Percentiles rank a stretch among this genome's conserved stretches.
These are phyloP conservation scores for Clitopilus hobsonii DNA, from an alignment of 768 basidiomycete species.

Conservation along the genomic window DNA sequence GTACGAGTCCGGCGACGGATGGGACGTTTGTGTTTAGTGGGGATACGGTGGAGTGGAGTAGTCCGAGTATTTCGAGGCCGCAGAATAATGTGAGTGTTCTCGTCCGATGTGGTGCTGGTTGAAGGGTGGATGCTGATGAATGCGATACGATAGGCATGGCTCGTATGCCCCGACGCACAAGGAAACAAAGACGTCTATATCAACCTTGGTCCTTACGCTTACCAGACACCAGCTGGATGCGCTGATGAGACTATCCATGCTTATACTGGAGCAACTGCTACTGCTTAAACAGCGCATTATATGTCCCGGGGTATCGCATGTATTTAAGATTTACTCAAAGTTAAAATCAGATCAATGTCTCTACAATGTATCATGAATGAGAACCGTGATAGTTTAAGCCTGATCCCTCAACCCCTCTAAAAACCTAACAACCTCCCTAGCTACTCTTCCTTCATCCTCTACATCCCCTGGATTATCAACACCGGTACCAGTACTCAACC, in stretches of 20 bases:
- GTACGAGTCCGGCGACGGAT: constrained; percentile 38
- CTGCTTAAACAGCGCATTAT: constrained; percentile 14
- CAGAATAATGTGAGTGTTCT: constrained; percentile 43
- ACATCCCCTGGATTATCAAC: constrained; percentile 13
- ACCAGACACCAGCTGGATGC: constrained; percentile 55
- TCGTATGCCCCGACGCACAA: constrained; percentile 47
- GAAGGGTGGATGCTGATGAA: background rate
- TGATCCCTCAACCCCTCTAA: constrained; percentile 38
- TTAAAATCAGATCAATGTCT: background rate
- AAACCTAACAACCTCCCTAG: constrained; percentile 47
- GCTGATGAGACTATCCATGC: constrained; percentile 58
- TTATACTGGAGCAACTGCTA: constrained; percentile 50
- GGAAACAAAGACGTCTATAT: constrained; percentile 41
- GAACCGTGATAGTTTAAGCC: background rate
- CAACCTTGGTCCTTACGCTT: constrained; percentile 51
- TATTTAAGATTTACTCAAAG: too few relatives aligned
- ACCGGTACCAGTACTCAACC: constrained; percentile 15
- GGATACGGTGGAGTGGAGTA: constrained; percentile 57
- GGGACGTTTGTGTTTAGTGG: constrained; percentile 54
- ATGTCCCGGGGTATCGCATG: background rate
- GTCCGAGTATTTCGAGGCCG: constrained; percentile 41
- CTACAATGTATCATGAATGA: background rate
- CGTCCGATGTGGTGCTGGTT: background rate
- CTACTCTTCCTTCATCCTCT: constrained; percentile 36
- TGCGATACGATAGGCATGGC: constrained; percentile 37